Evolutionary conservation across 331 rosid genomes (phyloP), one percentile per base, ranked within the genome.

Genomic region (Erythrophleum ivorense): DNA sequence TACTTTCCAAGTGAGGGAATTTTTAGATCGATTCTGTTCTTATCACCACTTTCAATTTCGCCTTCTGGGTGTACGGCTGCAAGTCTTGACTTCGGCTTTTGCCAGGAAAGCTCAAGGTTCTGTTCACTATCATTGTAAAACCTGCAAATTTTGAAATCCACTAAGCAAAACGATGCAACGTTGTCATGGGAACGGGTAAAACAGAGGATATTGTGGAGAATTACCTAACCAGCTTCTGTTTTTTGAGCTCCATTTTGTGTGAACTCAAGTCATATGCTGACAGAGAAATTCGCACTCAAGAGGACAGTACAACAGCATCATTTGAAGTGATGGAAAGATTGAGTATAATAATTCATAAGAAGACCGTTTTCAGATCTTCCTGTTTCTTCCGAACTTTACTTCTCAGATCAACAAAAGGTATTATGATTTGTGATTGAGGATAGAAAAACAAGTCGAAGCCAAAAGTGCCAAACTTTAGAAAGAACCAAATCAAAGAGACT

Each of bases 191-290:
- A 57, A 65, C 46, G 12, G 14, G 13, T 11, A 55, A 79, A 59
- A 49, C 12, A 66, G 33, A 57, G 36, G 2, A 78, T 16, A 41
- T 40, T 55, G 15, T 19, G 18, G 73, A 57, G 46, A 50, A 18
- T 13, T 97, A 95, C 87, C 93, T 94, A 79, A 97, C 94, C 76
- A 91, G 78, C 5, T 94, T 71, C 55, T 95, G 96, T 24, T 21
- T 36, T 59, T 90, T 91, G 4, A 82, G 77, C 76, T 89, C 92
- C 98, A 91, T 94, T 74, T 38, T 36, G 69, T 52, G 67, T 38
- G 45, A 21, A 64, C 73, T 68, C 70, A 40, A 66, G 45, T 65
- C 54, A 72, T 78, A 80, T 57, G 75, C 57, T 73, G 60, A 67
- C n/a, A 58, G 58, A 49, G 52, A 85, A 77, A 68, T 71, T 62